Base-by-base conservation (phyloP, 164 flowering plant species). In the Sedum album region DNA sequence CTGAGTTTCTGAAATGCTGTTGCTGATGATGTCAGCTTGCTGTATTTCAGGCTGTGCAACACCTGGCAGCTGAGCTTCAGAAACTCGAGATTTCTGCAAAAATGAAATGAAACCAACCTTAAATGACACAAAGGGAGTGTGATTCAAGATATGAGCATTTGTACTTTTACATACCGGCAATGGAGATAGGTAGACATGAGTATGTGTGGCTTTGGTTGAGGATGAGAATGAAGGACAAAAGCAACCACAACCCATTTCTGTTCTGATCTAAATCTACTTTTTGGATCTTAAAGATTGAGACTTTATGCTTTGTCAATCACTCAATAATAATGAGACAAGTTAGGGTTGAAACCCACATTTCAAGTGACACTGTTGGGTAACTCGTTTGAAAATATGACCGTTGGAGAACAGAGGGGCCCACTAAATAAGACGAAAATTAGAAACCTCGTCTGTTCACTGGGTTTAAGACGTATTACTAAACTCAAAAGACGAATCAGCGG, bases 311-410 rank as follows among this genome's bases (percentile, higher is more conserved):
- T 3, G 38, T 35, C 38, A 7, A 35, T 35, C 11, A 23, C 26
- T n/a, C 21, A 6, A 5, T 23, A 23, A 21, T 5, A 51, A 9
- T 51, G 20, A 21, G 26, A n/a, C 28, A 51, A 26, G 21, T 4
- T 23, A 7, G 35, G 33, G 8, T 14, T 57, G 62, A 28, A 28
- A 28, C 11, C 17, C 11, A 28, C 33, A 28, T 30, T 28, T 57
- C 5, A 57, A 57, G 5, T 57, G 33, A 28, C 26, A 21, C 23
- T 9, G 57, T 21, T 44, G 30, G 3, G 14, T 13, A 26, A 13
- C 18, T 26, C 28, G 62, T 28, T 57, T 28, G 62, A 57, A 57
- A 57, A 57, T 57, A 57, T 57, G 62, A 57, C 33, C 62, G 62
- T 57, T 57, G 62, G 33, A 28, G 35, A 57, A 28, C 6, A 57